A percentile compares a stretch with the other conserved stretches of the same genome.
These are phyloP conservation scores for Marchantia polymorpha DNA, from an alignment of 225 moss, liverwort and hornwort genomes.

Conservation along the genomic window DNA sequence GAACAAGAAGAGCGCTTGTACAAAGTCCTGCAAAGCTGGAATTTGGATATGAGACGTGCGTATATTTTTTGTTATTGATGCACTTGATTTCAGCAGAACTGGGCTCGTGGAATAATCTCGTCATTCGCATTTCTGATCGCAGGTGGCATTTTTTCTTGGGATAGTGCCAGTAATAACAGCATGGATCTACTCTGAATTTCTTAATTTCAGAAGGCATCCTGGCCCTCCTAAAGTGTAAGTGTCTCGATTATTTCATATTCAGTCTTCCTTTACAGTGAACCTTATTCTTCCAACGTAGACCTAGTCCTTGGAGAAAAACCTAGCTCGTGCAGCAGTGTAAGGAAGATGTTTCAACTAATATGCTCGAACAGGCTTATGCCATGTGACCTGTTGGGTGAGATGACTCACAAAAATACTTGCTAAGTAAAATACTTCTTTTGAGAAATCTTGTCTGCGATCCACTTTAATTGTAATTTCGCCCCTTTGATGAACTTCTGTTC, in stretches of 20 bases:
- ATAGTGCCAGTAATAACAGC: slow-evolving; percentile 72
- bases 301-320: not conserved
- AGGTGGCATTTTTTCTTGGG: slow-evolving; percentile 94
- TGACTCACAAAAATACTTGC: too few species aligned
- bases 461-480: too few species aligned
- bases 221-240: slow-evolving; percentile 65
- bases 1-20: not conserved
- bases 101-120: not conserved
- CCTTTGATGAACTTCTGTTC: too few species aligned
- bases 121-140: slow-evolving; percentile 4
- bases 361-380: not conserved
- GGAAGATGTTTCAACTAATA: not conserved
- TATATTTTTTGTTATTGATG: too few species aligned
- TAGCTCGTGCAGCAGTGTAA: not conserved
- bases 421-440: too few species aligned
- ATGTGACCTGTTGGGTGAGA: too few species aligned
- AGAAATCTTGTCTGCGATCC: too few species aligned
- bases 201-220: slow-evolving; percentile 60
- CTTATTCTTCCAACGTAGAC: not conserved
- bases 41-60: not conserved
- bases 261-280: not conserved
- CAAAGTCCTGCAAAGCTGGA: not conserved
- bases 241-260: too few species aligned
- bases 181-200: slow-evolving; percentile 90
- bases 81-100: not conserved